phyloP scores from a whole-genome alignment of 2,329 filamentous ascomycete genomes.

The Cercospora sp. region DNA sequence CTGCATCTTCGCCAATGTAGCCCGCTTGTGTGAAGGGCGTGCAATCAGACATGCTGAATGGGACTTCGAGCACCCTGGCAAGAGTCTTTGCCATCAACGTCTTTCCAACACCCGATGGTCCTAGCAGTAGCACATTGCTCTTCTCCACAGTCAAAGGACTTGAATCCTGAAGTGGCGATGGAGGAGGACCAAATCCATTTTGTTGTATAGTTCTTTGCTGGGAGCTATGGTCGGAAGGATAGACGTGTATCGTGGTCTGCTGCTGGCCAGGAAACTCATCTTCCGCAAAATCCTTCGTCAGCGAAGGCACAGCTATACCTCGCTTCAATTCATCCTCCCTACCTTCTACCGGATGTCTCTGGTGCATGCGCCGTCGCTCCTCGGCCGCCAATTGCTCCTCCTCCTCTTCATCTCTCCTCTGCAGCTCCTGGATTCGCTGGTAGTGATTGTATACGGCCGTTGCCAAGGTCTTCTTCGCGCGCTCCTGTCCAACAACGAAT shows the following conservation, averaged over 20 bases:
- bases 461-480: slow-evolving; percentile 89
- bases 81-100: slow-evolving; percentile 93
- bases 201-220: slow-evolving; percentile 22
- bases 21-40: slow-evolving; percentile 95
- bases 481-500: slow-evolving; percentile 93
- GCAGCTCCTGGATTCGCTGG: slow-evolving; percentile 74
- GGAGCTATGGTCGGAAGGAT: slow-evolving; percentile 14
- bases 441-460: slow-evolving; percentile 97
- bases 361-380: slow-evolving; percentile 65
- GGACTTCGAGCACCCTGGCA: slow-evolving; percentile 88
- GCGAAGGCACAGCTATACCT: slow-evolving; percentile 38
- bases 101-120: slow-evolving; percentile 93
- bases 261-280: slow-evolving; percentile 65
- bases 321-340: slow-evolving; percentile 38
- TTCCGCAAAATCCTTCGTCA: slow-evolving; percentile 41
- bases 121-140: slow-evolving; percentile 87
- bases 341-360: slow-evolving; percentile 74
- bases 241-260: slow-evolving; percentile 45
- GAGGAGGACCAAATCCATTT: slow-evolving; percentile 28
- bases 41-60: slow-evolving; percentile 93
- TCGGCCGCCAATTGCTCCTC: slow-evolving; percentile 71
- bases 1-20: slow-evolving; percentile 97
- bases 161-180: slow-evolving; percentile 52
- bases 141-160: slow-evolving; percentile 80
- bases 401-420: slow-evolving; percentile 75